Evolutionary conservation across 352 stramenopile genomes (phyloP).

Genomic region (Peronospora tabacina): DNA sequence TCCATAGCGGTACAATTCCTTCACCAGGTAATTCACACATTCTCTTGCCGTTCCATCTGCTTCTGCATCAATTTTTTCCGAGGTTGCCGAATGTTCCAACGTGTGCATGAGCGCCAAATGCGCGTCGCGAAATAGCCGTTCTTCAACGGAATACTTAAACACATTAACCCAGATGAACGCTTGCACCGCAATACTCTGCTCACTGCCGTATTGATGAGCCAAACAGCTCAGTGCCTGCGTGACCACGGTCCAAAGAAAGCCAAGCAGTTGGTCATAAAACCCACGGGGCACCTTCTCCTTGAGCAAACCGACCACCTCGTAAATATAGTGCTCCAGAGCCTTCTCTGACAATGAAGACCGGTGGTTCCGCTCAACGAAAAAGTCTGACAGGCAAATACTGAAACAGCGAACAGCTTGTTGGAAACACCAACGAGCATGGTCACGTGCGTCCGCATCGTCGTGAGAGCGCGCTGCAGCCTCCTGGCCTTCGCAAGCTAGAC

Average conservation of each 20-base stretch:
- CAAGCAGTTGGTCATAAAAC: slow-evolving; percentile 46
- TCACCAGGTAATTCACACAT: slow-evolving; percentile 66
- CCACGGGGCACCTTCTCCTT: slow-evolving; percentile 61
- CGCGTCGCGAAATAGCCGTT: slow-evolving; percentile 48
- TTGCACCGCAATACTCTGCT: slow-evolving; percentile 38
- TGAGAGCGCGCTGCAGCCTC: slow-evolving; percentile 27
- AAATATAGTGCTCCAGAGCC: slow-evolving; percentile 50
- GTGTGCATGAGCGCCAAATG: slow-evolving; percentile 71
- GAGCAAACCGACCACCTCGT: slow-evolving; percentile 49
- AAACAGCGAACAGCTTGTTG: slow-evolving; percentile 68
- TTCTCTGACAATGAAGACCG: slow-evolving; percentile 14
- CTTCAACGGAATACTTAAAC: slow-evolving; percentile 73
- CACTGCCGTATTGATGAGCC: slow-evolving; percentile 23
- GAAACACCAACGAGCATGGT: slow-evolving; percentile 52
- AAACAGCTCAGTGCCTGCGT: slow-evolving; percentile 41
- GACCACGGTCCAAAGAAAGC: slow-evolving; percentile 59
- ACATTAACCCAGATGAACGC: slow-evolving; percentile 80
- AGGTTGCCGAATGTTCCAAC: slow-evolving; percentile 34
- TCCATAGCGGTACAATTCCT: slow-evolving; percentile 58
- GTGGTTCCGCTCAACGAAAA: slow-evolving; percentile 31
- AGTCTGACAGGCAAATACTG: slow-evolving; percentile 57
- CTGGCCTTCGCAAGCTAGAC: slow-evolving; percentile 53
- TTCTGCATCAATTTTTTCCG: slow-evolving; percentile 6
- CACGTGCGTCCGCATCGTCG: slow-evolving; percentile 24
- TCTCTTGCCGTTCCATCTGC: slow-evolving; percentile 42